These are phyloP conservation scores for Kazachstania psychrophila DNA, from an alignment of 805 yeast species.

Conservation along the genomic window DNA sequence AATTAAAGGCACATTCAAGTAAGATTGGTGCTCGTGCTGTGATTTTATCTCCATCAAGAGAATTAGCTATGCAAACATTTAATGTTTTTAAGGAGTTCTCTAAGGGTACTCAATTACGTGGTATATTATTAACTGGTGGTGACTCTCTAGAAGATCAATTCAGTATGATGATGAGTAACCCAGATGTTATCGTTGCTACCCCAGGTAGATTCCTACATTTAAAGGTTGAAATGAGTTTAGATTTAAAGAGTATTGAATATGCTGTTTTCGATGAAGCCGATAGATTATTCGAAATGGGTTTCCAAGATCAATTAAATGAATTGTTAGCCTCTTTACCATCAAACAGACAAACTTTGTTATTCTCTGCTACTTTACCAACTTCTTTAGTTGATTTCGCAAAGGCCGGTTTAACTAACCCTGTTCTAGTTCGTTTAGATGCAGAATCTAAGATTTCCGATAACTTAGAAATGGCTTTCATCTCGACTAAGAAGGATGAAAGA, in stretches of 20 bases:
- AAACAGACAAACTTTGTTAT: conserved; percentile 75
- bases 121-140: conserved; percentile 87
- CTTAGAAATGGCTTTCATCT: conserved; percentile 79
- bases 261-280: conserved; percentile 97
- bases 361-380: conserved; percentile 91
- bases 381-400: conserved; percentile 93
- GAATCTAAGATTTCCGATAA: conserved; percentile 86
- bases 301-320: conserved; percentile 86
- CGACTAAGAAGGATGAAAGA: conserved; percentile 74
- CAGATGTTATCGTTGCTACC: conserved; percentile 91
- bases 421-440: conserved; percentile 83
- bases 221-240: conserved; percentile 89
- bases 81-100: conserved; percentile 84
- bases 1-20: conserved; percentile 72
- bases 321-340: conserved; percentile 75
- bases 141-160: conserved; percentile 97
- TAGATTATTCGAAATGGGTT: conserved; percentile 92
- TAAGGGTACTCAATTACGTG: conserved; percentile 71
- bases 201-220: conserved; percentile 96
- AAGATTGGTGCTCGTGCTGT: conserved; percentile 84
- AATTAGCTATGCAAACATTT: conserved; percentile 86
- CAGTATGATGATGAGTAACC: conserved; percentile 82
- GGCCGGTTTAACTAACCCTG: conserved; percentile 90
- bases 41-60: conserved; percentile 90
- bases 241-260: conserved; percentile 73